phyloP scores from a whole-genome alignment of 164 flowering plant genomes.

The Houttuynia cordata region DNA sequence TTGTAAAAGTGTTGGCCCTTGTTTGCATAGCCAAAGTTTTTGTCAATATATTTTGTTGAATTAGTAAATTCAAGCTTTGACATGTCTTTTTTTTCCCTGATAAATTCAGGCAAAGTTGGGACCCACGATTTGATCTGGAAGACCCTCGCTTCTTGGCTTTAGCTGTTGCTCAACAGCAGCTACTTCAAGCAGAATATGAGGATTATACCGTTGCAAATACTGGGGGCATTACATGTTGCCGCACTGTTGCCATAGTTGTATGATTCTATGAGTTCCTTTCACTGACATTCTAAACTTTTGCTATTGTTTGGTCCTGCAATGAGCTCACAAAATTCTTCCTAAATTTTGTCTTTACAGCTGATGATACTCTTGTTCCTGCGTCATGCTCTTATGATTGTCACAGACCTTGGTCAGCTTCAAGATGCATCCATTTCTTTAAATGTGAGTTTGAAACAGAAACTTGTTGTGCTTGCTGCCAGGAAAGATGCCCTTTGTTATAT shows the following conservation, averaged over 20 bases:
- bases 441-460: constrained; percentile 19
- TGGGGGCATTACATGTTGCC: constrained; percentile 40
- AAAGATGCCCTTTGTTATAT: too few species aligned
- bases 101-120: constrained; percentile 52
- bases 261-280: neutral
- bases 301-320: neutral
- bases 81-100: neutral
- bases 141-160: constrained; percentile 50
- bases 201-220: constrained; percentile 41
- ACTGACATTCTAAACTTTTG: neutral
- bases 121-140: constrained; percentile 29
- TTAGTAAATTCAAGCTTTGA: neutral
- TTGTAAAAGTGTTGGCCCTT: too few species aligned
- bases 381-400: constrained; percentile 38
- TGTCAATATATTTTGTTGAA: too few species aligned
- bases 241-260: constrained; percentile 49
- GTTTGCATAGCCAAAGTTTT: too few species aligned
- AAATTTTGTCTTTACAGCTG: constrained; percentile 24
- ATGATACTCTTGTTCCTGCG: constrained; percentile 47
- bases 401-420: constrained; percentile 35
- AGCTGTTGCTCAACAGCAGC: constrained; percentile 40
- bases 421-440: constrained; percentile 33
- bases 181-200: constrained; percentile 45
- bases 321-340: constrained; percentile 5
- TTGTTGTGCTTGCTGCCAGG: too few species aligned